Evolutionary conservation across 768 basidiomycete genomes (phyloP), one percentile per base, ranked within the genome.

Genomic region (Boletus rubroflammeus): DNA sequence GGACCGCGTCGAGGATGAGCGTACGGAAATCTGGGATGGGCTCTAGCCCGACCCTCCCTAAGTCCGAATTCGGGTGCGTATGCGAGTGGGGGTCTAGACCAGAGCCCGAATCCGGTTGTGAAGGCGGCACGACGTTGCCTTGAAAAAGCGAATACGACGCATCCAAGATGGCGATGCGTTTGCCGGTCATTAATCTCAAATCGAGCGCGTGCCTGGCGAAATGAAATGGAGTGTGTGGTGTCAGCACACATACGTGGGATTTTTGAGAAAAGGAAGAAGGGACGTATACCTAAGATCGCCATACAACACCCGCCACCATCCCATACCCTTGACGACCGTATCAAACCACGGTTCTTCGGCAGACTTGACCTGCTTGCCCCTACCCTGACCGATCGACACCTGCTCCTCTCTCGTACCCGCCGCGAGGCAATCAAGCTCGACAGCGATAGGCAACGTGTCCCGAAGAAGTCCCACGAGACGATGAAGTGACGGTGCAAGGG

Each of bases 251-350:
- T 44, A 35, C 23, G 42, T 52, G 21, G 10, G 21, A 29, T 39
- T 0, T 39, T 23, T 25, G 17, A 15, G 21, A 14, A 19, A 36
- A 10, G 36, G 25, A 26, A 14, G 65, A 73, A 6, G 6, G 10
- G n/a, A 50, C 1, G 10, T 50, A 23, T 62, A 88, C 88, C 79
- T 80, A 25, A 83, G 73, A 66, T 88, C 83, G 7, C 81, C 78
- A 54, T 89, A 88, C 44, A 90, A 68, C 23, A 92, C 70, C 48
- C 91, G 76, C 71, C 86, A 93, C 90, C 91, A 93, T 3, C 86
- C 87, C 47, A 86, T 83, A 13, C 85, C 82, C 72, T 92, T 93
- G 5, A 87, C 81, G 64, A 87, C 84, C n/a, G 81, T 80, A 59
- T 87, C 85, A 21, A 90, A 74, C 59, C 65, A 69, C 3, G 59